A percentile compares a stretch with the other conserved stretches of the same genome.
Conservation (phyloP, 164 flowering plant species). For the Vitis amurensis region DNA sequence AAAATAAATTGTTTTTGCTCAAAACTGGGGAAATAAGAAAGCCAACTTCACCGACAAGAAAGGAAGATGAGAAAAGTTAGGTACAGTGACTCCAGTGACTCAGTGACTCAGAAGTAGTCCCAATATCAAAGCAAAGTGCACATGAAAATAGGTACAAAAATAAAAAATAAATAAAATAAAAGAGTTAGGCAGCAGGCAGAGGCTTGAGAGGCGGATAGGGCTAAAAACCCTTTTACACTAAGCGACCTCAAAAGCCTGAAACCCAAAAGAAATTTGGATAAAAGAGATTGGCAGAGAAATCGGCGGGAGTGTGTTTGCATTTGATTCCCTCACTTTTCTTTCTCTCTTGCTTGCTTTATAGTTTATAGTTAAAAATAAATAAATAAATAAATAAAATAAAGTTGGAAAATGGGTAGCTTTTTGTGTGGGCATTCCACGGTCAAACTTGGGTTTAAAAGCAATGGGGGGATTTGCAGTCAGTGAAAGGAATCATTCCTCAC, state of each 20-base stretch:
- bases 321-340: not conserved
- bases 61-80: no score
- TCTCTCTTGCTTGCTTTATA: not conserved
- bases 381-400: not conserved
- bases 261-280: not conserved
- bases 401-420: slow-evolving; percentile 8
- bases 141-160: no score
- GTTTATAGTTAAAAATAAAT: no score
- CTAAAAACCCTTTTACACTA: slow-evolving; percentile 14
- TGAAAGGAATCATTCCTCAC: slow-evolving; percentile 31
- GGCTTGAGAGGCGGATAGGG: slow-evolving; percentile 1
- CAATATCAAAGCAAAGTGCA: no score
- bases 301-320: slow-evolving; percentile 28
- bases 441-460: slow-evolving; percentile 15
- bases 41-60: no score
- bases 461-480: slow-evolving; percentile 6
- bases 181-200: no score
- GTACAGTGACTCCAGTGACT: no score
- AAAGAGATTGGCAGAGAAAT: slow-evolving; percentile 21
- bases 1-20: no score
- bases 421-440: slow-evolving; percentile 9
- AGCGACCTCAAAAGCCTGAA: slow-evolving; percentile 3
- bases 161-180: no score
- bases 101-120: no score
- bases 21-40: no score